phyloP scores from a whole-genome alignment of 768 basidiomycete genomes.

The Holtermannia corniformis region DNA sequence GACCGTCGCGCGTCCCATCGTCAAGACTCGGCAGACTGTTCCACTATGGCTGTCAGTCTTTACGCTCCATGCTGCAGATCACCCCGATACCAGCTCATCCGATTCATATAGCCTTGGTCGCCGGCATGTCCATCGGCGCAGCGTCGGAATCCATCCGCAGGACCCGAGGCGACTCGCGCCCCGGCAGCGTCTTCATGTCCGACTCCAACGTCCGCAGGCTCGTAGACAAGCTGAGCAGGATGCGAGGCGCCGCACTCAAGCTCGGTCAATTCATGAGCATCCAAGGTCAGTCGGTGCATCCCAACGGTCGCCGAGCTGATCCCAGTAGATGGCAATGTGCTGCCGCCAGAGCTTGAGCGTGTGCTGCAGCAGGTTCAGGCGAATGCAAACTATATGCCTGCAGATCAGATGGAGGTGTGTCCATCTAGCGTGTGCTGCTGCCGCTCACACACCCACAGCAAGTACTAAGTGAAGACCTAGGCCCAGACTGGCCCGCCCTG shows the following conservation, averaged over 20 bases:
- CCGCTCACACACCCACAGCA: conserved; percentile 45
- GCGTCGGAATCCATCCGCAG: conserved; percentile 76
- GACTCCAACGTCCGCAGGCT: conserved; percentile 83
- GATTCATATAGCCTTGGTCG: conserved; percentile 64
- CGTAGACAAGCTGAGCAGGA: conserved; percentile 83
- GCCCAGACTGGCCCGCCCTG: conserved; percentile 58
- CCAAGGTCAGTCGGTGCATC: conserved; percentile 52
- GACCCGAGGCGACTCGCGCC: conserved; percentile 41
- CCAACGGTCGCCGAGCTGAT: background rate
- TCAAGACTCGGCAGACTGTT: conserved; percentile 80
- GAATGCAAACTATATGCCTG: conserved; percentile 96
- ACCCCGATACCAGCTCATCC: background rate
- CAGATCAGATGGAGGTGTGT: conserved; percentile 90
- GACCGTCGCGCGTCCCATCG: conserved; percentile 76
- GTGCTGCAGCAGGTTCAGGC: conserved; percentile 88
- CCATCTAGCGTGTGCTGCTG: background rate
- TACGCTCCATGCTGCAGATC: background rate
- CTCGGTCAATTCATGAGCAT: conserved; percentile 96
- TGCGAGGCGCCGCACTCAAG: conserved; percentile 95
- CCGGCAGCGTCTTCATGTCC: conserved; percentile 59
- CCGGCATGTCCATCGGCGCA: conserved; percentile 78
- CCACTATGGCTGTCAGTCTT: conserved; percentile 74
- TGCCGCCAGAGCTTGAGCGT: conserved; percentile 77
- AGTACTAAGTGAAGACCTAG: conserved; percentile 66
- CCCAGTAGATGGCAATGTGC: conserved; percentile 65